phyloP scores from a whole-genome alignment of 2,329 filamentous ascomycete genomes.

The Nemania abortiva region DNA sequence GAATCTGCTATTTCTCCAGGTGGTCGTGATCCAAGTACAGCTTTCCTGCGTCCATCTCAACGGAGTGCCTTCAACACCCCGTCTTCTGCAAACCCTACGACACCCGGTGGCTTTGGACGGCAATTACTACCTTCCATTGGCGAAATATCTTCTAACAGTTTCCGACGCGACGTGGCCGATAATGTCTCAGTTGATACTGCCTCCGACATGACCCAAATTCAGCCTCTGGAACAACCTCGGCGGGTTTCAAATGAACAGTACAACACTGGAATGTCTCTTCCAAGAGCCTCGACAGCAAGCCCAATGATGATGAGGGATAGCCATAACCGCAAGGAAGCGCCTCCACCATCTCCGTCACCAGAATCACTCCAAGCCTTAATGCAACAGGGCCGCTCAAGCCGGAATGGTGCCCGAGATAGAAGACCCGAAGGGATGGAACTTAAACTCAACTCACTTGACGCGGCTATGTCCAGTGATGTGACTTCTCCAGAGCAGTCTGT shows the following conservation, averaged over 20 bases:
- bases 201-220: conserved; percentile 45
- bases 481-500: conserved; percentile 69
- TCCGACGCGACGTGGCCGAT: conserved; percentile 50
- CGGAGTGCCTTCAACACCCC: conserved; percentile 78
- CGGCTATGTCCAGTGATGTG: conserved; percentile 63
- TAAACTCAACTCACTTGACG: conserved; percentile 70
- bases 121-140: conserved; percentile 83
- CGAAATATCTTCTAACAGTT: conserved; percentile 65
- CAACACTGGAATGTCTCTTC: conserved; percentile 61
- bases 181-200: conserved; percentile 44
- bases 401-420: conserved; percentile 80
- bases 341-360: conserved; percentile 76
- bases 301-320: conserved; percentile 71
- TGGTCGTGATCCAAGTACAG: conserved; percentile 73
- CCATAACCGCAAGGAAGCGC: conserved; percentile 60
- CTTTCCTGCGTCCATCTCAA: conserved; percentile 74
- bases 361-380: conserved; percentile 73
- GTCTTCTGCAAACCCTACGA: conserved; percentile 73
- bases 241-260: conserved; percentile 60
- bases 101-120: conserved; percentile 70
- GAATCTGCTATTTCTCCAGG: conserved; percentile 81
- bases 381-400: conserved; percentile 68
- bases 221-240: conserved; percentile 51
- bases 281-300: conserved; percentile 75
- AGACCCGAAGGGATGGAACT: conserved; percentile 79